These are phyloP conservation scores for Trichoderma sp. DNA, from an alignment of 2,329 filamentous ascomycete genomes.

Conservation along the genomic window DNA sequence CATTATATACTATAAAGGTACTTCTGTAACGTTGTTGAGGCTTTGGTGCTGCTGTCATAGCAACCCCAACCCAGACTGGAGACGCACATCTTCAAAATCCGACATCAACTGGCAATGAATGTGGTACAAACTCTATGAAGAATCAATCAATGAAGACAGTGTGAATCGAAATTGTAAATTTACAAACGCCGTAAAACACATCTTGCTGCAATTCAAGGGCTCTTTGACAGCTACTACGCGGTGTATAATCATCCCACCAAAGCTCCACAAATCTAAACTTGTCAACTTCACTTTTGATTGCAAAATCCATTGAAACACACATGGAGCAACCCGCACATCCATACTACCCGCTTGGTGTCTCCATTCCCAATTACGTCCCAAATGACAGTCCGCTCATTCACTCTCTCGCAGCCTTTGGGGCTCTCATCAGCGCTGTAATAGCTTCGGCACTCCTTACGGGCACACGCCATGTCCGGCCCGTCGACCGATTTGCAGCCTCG, in stretches of 20 bases:
- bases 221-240: not conserved
- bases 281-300: not conserved
- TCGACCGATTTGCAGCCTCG: constrained; percentile 47
- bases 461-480: constrained; percentile 29
- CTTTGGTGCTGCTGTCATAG: not conserved
- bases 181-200: not conserved
- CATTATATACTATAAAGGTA: accelerated
- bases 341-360: constrained; percentile 50
- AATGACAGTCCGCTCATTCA: constrained; percentile 46
- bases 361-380: constrained; percentile 48
- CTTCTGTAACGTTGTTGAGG: not conserved
- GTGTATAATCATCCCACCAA: not conserved
- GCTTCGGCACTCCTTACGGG: constrained; percentile 34
- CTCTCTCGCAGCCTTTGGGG: constrained; percentile 42
- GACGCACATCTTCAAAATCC: not conserved
- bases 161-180: not conserved
- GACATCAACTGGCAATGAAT: not conserved
- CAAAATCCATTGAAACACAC: not conserved
- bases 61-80: not conserved
- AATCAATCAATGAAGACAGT: not conserved
- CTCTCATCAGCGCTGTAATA: constrained; percentile 42
- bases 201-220: not conserved
- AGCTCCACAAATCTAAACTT: not conserved
- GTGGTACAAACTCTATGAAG: not conserved
- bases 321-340: constrained; percentile 43